Evolutionary conservation across 2,329 filamentous ascomycete species (phyloP).

Genomic region (Cadophora sp.): DNA sequence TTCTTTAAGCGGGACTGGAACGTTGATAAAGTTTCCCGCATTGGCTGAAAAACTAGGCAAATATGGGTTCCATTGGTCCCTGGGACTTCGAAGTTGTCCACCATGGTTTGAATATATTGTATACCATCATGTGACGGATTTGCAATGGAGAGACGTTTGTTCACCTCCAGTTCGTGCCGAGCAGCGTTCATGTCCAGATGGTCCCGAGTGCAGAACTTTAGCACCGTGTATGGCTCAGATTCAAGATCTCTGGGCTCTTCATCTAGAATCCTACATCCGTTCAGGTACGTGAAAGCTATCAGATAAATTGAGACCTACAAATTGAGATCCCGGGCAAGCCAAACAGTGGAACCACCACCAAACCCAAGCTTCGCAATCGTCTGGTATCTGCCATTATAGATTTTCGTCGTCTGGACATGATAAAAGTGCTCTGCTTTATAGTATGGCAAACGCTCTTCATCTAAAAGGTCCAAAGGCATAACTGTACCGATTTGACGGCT

Average conservation of each 20-base stretch:
- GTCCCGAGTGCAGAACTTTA: constrained; percentile 23
- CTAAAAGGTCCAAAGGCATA: background rate
- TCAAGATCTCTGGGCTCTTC: background rate
- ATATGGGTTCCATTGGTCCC: constrained; percentile 20
- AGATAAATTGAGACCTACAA: constrained; percentile 14
- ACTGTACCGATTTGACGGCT: background rate
- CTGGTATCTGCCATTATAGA: constrained; percentile 18
- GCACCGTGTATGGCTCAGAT: constrained; percentile 14
- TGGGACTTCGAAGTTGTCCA: constrained; percentile 17
- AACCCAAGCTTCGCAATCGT: constrained; percentile 23
- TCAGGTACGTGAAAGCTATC: background rate
- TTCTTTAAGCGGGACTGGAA: constrained; percentile 21
- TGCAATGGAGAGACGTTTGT: constrained; percentile 4
- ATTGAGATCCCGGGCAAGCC: constrained; percentile 20
- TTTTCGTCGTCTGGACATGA: constrained; percentile 12
- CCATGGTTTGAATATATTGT: constrained; percentile 11
- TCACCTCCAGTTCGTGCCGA: constrained; percentile 21
- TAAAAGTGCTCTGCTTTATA: constrained; percentile 20
- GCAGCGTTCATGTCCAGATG: constrained; percentile 18
- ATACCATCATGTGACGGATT: constrained; percentile 16
- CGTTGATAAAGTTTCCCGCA: constrained; percentile 20
- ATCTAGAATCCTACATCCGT: background rate
- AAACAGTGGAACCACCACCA: constrained; percentile 22
- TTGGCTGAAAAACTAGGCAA: constrained; percentile 26
- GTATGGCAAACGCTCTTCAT: constrained; percentile 16